Conservation (phyloP, 1,284 basidiomycete species). For the Cryptococcus neoformans region DNA sequence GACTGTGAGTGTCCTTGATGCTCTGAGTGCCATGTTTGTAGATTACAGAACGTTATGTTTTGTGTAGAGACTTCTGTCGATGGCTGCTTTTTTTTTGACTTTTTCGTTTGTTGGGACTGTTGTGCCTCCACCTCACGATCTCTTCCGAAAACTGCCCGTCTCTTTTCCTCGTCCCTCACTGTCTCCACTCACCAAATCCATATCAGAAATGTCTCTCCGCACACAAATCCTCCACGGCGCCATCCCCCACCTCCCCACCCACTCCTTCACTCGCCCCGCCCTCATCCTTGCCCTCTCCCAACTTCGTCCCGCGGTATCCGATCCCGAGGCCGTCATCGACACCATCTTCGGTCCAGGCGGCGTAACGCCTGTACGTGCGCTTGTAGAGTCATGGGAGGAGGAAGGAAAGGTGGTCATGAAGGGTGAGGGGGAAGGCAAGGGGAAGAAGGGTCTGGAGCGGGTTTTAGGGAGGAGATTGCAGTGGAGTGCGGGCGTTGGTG, state of each 20-base stretch:
- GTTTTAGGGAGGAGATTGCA: constrained; percentile 25
- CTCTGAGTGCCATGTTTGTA: background rate
- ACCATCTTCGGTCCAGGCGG: constrained; percentile 34
- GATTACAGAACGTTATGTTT: no score
- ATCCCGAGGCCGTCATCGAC: constrained; percentile 26
- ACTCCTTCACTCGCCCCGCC: constrained; percentile 40
- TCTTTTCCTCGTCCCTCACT: background rate
- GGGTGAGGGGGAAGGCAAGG: background rate
- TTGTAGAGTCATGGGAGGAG: constrained; percentile 34
- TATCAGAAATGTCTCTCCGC: constrained; percentile 33
- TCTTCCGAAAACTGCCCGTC: constrained; percentile 1
- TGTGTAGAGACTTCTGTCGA: no score
- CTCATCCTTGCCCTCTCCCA: constrained; percentile 21
- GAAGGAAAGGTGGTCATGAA: constrained; percentile 25
- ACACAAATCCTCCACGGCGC: constrained; percentile 29
- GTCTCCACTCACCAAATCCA: background rate
- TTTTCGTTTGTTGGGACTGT: background rate
- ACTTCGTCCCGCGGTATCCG: constrained; percentile 6
- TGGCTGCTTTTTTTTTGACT: no score
- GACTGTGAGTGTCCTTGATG: constrained; percentile 1
- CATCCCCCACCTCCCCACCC: constrained; percentile 27
- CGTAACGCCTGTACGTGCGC: constrained; percentile 19
- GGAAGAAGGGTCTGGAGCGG: constrained; percentile 6
- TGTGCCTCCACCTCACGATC: background rate
- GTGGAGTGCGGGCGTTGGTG: constrained; percentile 30